Percentiles rank a stretch among this genome's conserved stretches.
Conservation (phyloP, 2,329 filamentous ascomycete genomes). For the Phialocephala subalpina region DNA sequence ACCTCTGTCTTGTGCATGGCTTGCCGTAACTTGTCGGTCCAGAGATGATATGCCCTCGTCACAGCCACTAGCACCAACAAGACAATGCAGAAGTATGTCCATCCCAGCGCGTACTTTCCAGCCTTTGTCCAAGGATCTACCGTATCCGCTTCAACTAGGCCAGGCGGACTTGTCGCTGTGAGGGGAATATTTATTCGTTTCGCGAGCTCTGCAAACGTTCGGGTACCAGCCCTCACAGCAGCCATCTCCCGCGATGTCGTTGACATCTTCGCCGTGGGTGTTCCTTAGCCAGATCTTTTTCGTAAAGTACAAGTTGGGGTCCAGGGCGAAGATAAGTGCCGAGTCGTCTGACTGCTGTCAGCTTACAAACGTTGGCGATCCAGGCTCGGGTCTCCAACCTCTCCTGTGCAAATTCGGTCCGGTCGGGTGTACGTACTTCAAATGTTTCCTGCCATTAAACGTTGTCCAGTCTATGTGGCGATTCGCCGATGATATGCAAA, state of each 20-base stretch:
- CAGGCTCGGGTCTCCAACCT: slow-evolving; percentile 11
- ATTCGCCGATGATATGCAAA: slow-evolving; percentile 28
- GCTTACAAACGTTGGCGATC: slow-evolving; percentile 23
- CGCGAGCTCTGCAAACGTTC: slow-evolving; percentile 39
- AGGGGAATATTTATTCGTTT: slow-evolving; percentile 66
- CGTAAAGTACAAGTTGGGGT: slow-evolving; percentile 15
- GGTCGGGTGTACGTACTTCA: slow-evolving; percentile 14
- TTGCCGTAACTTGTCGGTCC: slow-evolving; percentile 92
- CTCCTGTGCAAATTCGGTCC: slow-evolving; percentile 14
- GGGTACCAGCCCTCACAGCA: slow-evolving; percentile 36
- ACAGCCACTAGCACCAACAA: slow-evolving; percentile 72
- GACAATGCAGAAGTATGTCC: slow-evolving; percentile 86
- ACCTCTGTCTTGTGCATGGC: slow-evolving; percentile 87
- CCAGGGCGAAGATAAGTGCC: slow-evolving; percentile 17
- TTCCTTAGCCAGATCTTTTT: neutral
- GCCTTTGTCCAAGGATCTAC: slow-evolving; percentile 83
- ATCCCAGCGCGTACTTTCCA: slow-evolving; percentile 86
- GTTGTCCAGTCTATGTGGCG: slow-evolving; percentile 9
- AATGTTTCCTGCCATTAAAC: slow-evolving; percentile 26
- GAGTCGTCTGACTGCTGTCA: slow-evolving; percentile 24
- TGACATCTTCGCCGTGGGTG: slow-evolving; percentile 24
- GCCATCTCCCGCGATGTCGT: slow-evolving; percentile 27
- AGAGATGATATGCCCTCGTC: slow-evolving; percentile 84
- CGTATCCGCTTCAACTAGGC: slow-evolving; percentile 67
- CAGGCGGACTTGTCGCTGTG: slow-evolving; percentile 65